Conservation (phyloP, 192 early-diverging fungal species). For the Glomus cerebriforme region DNA sequence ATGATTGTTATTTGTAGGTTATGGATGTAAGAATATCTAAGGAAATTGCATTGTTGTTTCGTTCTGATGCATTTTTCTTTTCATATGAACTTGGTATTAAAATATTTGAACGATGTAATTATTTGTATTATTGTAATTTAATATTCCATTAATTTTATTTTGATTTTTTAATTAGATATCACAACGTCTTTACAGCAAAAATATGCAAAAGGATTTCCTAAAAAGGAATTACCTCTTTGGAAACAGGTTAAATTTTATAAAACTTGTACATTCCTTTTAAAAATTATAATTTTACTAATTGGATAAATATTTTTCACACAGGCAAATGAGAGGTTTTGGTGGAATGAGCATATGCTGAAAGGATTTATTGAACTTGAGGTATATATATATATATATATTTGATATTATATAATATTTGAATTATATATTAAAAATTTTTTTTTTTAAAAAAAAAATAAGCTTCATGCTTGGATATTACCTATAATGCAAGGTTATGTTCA, state of each 20-base stretch:
- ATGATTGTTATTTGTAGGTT: neutral
- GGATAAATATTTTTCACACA: constrained; percentile 16
- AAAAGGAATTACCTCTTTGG: constrained; percentile 36
- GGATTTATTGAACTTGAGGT: constrained; percentile 50
- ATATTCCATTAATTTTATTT: constrained; percentile 4
- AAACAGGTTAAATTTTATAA: constrained; percentile 29
- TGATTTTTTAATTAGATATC: constrained; percentile 37
- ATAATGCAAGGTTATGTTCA: constrained; percentile 74
- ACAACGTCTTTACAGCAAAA: constrained; percentile 45
- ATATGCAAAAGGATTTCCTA: constrained; percentile 18
- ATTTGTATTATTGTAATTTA: neutral
- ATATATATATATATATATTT: neutral
- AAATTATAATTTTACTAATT: neutral
- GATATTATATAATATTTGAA: neutral
- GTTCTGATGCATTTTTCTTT: constrained; percentile 48
- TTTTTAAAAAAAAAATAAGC: constrained; percentile 36
- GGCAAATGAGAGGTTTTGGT: constrained; percentile 56
- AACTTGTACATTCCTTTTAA: neutral
- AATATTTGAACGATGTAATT: neutral
- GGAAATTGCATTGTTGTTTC: constrained; percentile 52
- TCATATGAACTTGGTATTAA: constrained; percentile 49
- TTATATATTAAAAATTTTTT: neutral
- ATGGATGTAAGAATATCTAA: constrained; percentile 51
- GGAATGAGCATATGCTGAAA: constrained; percentile 57
- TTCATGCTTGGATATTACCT: constrained; percentile 57